These are phyloP conservation scores for Linaria vulgaris DNA, from an alignment of 257 asterid genomes.

Conservation along the genomic window DNA sequence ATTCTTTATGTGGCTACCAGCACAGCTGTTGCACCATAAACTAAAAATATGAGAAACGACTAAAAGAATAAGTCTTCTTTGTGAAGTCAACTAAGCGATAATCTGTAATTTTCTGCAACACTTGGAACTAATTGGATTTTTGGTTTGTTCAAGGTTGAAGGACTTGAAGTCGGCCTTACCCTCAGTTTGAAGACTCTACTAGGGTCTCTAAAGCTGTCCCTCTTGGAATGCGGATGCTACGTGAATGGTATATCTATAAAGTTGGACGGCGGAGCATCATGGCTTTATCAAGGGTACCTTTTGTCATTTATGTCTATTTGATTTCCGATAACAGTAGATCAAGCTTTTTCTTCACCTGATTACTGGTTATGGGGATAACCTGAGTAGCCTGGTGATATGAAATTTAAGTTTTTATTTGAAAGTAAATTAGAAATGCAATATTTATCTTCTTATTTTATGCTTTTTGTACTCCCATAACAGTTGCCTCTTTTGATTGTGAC, in stretches of 20 bases:
- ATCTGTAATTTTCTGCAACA: neutral
- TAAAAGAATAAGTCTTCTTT: conserved; percentile 7
- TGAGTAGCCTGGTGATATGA: conserved; percentile 3
- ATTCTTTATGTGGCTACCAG: neutral
- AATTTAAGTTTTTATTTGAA: neutral
- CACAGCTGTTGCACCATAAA: neutral
- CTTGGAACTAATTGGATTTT: conserved; percentile 22
- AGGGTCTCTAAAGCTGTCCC: conserved; percentile 73
- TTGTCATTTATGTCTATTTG: conserved; percentile 3
- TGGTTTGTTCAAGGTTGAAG: conserved; percentile 66
- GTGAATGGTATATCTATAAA: conserved; percentile 64
- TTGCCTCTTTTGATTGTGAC: conserved; percentile 7
- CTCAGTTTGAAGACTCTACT: conserved; percentile 50
- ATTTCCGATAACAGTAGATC: conserved; percentile 13
- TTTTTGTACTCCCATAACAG: conserved; percentile 4
- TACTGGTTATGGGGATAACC: neutral
- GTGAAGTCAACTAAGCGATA: conserved; percentile 14
- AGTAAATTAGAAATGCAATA: neutral
- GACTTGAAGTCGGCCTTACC: conserved; percentile 72
- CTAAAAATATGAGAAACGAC: neutral
- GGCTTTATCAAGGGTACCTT: conserved; percentile 95
- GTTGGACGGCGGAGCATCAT: conserved; percentile 94
- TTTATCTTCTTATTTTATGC: conserved; percentile 5
- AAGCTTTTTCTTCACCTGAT: neutral
- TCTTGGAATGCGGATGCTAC: conserved; percentile 78